These are phyloP conservation scores for Arxiozyma telluris DNA, from an alignment of 1,139 yeast species.

Conservation along the genomic window DNA sequence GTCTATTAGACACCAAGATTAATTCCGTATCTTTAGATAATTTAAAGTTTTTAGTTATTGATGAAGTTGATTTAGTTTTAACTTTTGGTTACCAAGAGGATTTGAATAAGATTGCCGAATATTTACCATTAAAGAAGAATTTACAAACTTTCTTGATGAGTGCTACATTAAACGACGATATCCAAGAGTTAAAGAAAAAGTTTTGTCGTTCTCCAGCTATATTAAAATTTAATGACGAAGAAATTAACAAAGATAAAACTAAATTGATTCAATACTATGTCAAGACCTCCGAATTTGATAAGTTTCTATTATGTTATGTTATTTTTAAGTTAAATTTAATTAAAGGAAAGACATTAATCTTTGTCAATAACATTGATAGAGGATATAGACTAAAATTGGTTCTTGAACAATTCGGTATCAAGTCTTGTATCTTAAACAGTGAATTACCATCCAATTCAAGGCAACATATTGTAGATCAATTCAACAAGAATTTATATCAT, in stretches of 20 bases:
- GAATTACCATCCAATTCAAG: constrained; percentile 92
- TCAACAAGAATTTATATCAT: constrained; percentile 80
- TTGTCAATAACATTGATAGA: constrained; percentile 91
- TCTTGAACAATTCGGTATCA: constrained; percentile 89
- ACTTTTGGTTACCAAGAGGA: constrained; percentile 91
- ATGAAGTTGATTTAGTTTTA: constrained; percentile 87
- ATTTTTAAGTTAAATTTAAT: constrained; percentile 81
- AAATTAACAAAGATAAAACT: constrained; percentile 41
- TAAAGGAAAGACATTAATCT: constrained; percentile 83
- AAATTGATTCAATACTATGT: constrained; percentile 80
- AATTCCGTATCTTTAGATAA: constrained; percentile 40
- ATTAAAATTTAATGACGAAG: constrained; percentile 65
- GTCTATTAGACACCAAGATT: constrained; percentile 41
- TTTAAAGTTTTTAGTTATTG: constrained; percentile 71
- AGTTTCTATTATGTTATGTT: constrained; percentile 81
- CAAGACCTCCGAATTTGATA: constrained; percentile 81
- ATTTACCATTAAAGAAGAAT: constrained; percentile 61
- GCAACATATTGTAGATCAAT: constrained; percentile 89
- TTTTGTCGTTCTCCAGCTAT: constrained; percentile 86
- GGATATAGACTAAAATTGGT: constrained; percentile 88
- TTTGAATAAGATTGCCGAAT: constrained; percentile 52
- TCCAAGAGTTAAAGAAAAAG: constrained; percentile 60
- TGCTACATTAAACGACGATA: constrained; percentile 87
- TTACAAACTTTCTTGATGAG: constrained; percentile 92
- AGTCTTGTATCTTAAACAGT: constrained; percentile 79